These are phyloP conservation scores for Plasmodiophora brassicae DNA, from an alignment of 208 protist genomes.

Conservation along the genomic window DNA sequence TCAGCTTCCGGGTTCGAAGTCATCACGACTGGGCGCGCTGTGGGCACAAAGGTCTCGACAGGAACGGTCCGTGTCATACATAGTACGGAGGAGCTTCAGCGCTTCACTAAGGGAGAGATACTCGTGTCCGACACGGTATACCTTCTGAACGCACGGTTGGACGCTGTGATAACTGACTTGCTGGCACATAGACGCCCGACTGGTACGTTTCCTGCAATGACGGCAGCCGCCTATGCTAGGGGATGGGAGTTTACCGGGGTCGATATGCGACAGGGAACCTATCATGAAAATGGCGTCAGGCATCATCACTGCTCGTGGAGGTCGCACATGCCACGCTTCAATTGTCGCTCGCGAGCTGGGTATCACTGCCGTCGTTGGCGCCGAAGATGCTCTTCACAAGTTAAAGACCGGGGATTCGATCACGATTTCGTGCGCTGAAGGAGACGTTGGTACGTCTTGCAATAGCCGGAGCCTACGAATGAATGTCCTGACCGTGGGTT, in stretches of 20 bases:
- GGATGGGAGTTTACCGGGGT: no score
- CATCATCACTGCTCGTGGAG: constrained; percentile 50
- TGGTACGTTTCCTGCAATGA: no score
- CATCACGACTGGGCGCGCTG: not conserved
- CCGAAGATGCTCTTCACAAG: constrained; percentile 23
- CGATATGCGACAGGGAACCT: constrained; percentile 50
- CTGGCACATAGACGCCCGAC: constrained; percentile 54
- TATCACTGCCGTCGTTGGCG: constrained; percentile 51
- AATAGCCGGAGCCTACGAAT: not conserved
- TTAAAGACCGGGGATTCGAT: constrained; percentile 39
- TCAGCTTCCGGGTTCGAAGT: not conserved
- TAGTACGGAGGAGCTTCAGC: not conserved
- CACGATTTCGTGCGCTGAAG: constrained; percentile 1
- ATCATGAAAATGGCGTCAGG: constrained; percentile 47
- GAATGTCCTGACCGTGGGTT: not conserved
- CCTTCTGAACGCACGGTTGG: no score
- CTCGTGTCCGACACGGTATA: no score
- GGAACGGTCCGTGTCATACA: not conserved
- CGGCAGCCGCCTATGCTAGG: no score
- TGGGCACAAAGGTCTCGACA: constrained; percentile 7
- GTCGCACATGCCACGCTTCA: constrained; percentile 54
- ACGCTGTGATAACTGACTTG: constrained; percentile 21
- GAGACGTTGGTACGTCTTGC: constrained; percentile 6
- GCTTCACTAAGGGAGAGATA: not conserved
- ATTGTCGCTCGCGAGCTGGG: constrained; percentile 56